Conservation (phyloP, 306 rosid genomes). For the Prunus dulcis region DNA sequence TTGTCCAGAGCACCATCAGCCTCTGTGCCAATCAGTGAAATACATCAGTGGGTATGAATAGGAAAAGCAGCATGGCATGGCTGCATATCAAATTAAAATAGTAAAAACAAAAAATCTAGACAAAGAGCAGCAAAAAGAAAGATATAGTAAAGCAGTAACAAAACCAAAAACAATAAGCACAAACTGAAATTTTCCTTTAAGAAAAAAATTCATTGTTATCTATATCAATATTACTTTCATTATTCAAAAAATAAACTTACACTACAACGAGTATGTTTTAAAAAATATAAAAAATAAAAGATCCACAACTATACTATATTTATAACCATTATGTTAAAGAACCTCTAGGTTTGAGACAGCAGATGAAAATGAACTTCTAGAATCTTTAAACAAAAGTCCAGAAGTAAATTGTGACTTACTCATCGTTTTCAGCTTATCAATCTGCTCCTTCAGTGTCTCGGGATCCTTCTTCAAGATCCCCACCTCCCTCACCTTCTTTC, state of each 20-base stretch:
- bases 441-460: slow-evolving; percentile 75
- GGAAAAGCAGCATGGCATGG: background rate
- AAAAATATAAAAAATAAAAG: background rate
- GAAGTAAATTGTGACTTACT: slow-evolving; percentile 50
- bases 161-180: background rate
- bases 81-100: slow-evolving; percentile 1
- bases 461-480: slow-evolving; percentile 99
- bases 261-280: background rate
- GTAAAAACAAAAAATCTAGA: background rate
- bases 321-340: background rate
- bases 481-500: slow-evolving; percentile 98
- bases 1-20: slow-evolving; percentile 99
- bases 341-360: background rate
- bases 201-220: background rate
- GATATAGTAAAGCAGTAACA: background rate
- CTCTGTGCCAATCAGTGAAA: slow-evolving; percentile 54
- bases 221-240: background rate
- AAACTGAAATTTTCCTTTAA: background rate
- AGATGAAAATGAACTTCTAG: background rate
- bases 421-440: slow-evolving; percentile 90
- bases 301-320: background rate
- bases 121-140: background rate
- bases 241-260: background rate
- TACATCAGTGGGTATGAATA: slow-evolving; percentile 16
- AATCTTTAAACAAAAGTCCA: background rate